Conservation (phyloP, 2,329 filamentous ascomycete species). For the Fusarium staphyleae region DNA sequence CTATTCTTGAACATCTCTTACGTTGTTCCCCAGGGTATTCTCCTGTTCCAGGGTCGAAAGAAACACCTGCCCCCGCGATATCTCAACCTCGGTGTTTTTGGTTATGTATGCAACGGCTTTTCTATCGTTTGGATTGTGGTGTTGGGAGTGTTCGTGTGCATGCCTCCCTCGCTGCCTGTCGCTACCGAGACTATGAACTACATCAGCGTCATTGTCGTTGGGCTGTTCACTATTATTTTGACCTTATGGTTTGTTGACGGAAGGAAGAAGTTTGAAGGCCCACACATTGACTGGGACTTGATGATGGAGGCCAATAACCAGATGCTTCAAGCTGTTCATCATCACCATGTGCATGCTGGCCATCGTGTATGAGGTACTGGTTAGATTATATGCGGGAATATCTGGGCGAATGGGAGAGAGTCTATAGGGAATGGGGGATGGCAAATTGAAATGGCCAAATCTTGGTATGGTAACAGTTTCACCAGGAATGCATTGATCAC, state of each 20-base stretch:
- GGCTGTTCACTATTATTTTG: conserved; percentile 10
- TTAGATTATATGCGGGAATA: no score
- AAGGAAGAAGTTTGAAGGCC: conserved; percentile 16
- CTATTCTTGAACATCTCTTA: conserved; percentile 19
- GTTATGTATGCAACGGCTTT: conserved; percentile 14
- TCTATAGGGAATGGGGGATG: no score
- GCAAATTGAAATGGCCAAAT: no score
- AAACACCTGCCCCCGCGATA: conserved; percentile 11
- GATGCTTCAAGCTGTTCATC: not conserved
- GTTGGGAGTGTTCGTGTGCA: conserved; percentile 13
- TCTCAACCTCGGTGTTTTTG: conserved; percentile 14
- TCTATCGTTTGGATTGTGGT: conserved; percentile 18
- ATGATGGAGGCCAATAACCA: conserved; percentile 20
- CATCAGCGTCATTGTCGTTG: conserved; percentile 13
- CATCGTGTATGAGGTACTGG: not conserved
- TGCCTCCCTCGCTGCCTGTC: conserved; percentile 13
- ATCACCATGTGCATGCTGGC: not conserved
- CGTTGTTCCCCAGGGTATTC: conserved; percentile 17
- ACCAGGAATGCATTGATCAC: no score
- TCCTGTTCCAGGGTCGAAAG: conserved; percentile 7
- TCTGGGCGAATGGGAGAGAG: no score
- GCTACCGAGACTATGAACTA: conserved; percentile 19
- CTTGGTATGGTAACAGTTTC: no score
- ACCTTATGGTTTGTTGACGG: conserved; percentile 8
- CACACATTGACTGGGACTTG: conserved; percentile 20